Evolutionary conservation across 139 green algal genomes (phyloP), one percentile per base, ranked within the genome.

Genomic region (Axilococcus clingmanii): DNA sequence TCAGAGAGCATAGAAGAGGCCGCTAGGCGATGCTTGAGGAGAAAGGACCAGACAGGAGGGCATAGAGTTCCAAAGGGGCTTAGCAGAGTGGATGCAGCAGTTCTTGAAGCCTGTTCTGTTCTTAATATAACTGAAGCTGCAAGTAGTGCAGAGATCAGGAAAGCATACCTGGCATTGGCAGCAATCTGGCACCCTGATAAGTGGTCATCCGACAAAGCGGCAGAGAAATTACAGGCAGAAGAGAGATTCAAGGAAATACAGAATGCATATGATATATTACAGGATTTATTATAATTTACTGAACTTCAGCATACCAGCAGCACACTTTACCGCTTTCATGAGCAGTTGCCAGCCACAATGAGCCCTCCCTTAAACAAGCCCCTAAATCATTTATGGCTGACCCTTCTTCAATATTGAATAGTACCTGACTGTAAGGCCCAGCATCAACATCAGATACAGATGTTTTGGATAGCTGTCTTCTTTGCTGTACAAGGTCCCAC

Each of bases 161-260:
- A 52, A 36, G 74, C 74, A 0, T 81, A 81, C 61, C 68, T 70
- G 30, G 53, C 59, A 54, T 41, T 63, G 7, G 69, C 65, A 1
- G 61, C 58, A 8, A 35, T 29, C 8, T 69, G 65, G 41, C 74
- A 81, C 48, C 74, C 74, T 2, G 74, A 81, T 64, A 81, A 81
- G 57, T 78, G 70, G 70, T 43, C 25, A 12, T 40, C 22, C 0
- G 48, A 15, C 8, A 25, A n/a, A 2, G 54, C 40, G 3, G 47
- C 55, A 15, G 50, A 65, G 32, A 20, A 30, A 50, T 20, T 4
- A 19, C 46, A 46, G 9, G 65, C 65, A 2, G 69, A 60, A 50
- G 33, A 43, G n/a, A 60, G 9, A 2, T 72, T 72, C 41, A 66
- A 66, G 30, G 27, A 40, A 15, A 34, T 72, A 24, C 48, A 72